A percentile compares a stretch with the other conserved stretches of the same genome.
Conservation (phyloP, 179 eudicot genomes). For the Spergularia azorica region DNA sequence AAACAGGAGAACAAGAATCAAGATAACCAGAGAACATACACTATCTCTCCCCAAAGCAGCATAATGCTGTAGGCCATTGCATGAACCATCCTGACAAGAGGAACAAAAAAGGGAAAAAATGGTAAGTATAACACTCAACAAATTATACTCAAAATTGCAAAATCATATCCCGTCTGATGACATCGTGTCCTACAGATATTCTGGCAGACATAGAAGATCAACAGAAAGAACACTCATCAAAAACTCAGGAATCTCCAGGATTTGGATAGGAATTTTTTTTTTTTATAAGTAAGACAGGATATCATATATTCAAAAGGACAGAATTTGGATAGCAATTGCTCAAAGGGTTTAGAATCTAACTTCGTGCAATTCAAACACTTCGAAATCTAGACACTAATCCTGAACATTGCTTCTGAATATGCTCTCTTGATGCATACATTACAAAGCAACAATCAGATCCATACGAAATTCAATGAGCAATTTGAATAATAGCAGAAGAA, state of each 20-base stretch:
- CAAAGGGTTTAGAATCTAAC: neutral
- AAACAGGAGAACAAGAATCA: slow-evolving; percentile 7
- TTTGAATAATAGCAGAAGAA: neutral
- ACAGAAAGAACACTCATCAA: neutral
- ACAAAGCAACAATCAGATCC: neutral
- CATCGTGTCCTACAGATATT: neutral
- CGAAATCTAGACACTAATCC: neutral
- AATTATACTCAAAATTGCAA: slow-evolving; percentile 1
- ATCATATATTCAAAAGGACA: too few relatives aligned
- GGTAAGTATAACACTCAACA: neutral
- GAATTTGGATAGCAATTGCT: neutral
- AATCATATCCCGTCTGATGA: neutral
- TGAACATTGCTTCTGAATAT: neutral
- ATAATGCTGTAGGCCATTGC: slow-evolving; percentile 98
- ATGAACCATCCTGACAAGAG: slow-evolving; percentile 75
- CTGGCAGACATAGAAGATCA: neutral
- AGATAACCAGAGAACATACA: slow-evolving; percentile 47
- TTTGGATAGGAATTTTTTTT: neutral
- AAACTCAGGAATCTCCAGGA: neutral
- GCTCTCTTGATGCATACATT: neutral
- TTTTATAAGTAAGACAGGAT: too few relatives aligned
- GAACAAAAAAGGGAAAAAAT: neutral
- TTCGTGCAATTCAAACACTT: neutral
- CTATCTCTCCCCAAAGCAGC: slow-evolving; percentile 93
- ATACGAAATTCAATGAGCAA: neutral